Conservation (phyloP, 495 filamentous ascomycete genomes). For the Neurospora sp. region DNA sequence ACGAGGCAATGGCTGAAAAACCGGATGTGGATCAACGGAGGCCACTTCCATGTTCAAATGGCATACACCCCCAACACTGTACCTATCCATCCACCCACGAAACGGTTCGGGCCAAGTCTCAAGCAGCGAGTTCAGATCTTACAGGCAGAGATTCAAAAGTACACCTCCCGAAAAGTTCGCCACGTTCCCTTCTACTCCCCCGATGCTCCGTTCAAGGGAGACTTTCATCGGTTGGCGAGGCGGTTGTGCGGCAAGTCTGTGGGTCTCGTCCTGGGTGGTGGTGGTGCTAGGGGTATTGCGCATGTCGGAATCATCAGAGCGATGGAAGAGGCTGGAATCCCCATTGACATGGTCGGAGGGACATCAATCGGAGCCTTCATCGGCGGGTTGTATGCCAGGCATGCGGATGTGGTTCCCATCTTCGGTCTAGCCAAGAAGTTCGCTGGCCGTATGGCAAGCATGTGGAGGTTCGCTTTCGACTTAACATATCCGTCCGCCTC, state of each 20-base stretch:
- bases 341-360: conserved; percentile 90
- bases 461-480: conserved; percentile 95
- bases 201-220: conserved; percentile 87
- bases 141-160: conserved; percentile 96
- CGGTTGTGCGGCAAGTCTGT: conserved; percentile 90
- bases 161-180: conserved; percentile 75
- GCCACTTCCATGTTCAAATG: conserved; percentile 98
- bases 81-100: conserved; percentile 64
- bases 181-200: conserved; percentile 85
- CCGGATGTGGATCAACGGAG: conserved; percentile 96
- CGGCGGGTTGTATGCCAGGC: conserved; percentile 87
- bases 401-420: conserved; percentile 95
- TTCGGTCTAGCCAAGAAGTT: conserved; percentile 96
- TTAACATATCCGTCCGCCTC: conserved; percentile 89
- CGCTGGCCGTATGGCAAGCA: conserved; percentile 88
- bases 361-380: conserved; percentile 98
- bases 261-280: conserved; percentile 86
- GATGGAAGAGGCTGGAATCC: conserved; percentile 91
- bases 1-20: conserved; percentile 88
- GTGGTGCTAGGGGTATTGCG: conserved; percentile 81
- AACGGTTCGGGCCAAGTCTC: conserved; percentile 71
- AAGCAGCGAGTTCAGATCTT: conserved; percentile 91
- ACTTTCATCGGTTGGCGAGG: conserved; percentile 88
- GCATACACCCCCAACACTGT: conserved; percentile 69
- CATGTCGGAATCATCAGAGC: conserved; percentile 92